Conservation (phyloP, 208 protist species). For the Novymonas esmeraldas region DNA sequence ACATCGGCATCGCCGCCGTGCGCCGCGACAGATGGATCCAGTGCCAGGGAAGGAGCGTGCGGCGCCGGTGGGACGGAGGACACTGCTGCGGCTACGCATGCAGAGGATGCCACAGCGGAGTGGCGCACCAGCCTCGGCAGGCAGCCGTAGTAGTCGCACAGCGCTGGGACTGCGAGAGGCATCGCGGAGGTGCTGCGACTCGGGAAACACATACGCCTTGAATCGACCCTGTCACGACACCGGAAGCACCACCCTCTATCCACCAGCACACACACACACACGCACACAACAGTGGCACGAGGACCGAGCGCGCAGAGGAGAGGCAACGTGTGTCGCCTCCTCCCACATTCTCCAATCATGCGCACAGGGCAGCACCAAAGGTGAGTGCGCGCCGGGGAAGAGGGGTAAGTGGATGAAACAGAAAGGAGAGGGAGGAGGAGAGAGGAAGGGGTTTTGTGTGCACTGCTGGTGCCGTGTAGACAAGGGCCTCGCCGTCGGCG, state of each 20-base stretch:
- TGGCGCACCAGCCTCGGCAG: conserved; percentile 33
- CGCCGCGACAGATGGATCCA: background rate
- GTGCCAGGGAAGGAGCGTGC: background rate
- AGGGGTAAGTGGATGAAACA: too few species aligned
- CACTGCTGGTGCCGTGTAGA: too few species aligned
- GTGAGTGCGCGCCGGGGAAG: too few species aligned
- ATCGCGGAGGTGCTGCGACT: background rate
- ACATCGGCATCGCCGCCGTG: background rate
- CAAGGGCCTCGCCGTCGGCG: too few species aligned
- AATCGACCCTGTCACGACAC: background rate
- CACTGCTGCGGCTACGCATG: conserved; percentile 2
- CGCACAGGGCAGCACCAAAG: too few species aligned
- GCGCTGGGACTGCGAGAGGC: background rate
- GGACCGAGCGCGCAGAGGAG: too few species aligned
- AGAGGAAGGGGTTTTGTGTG: too few species aligned
- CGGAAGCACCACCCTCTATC: too few species aligned
- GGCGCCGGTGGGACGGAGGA: background rate
- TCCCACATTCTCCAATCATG: too few species aligned
- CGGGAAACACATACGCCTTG: background rate
- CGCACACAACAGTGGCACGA: too few species aligned
- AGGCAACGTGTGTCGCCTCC: too few species aligned
- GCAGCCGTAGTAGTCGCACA: conserved; percentile 53
- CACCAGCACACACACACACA: background rate
- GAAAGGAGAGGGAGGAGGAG: too few species aligned
- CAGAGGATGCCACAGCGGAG: background rate